phyloP scores from a whole-genome alignment of 2,329 filamentous ascomycete genomes.

The Coniochaeta pulveracea region DNA sequence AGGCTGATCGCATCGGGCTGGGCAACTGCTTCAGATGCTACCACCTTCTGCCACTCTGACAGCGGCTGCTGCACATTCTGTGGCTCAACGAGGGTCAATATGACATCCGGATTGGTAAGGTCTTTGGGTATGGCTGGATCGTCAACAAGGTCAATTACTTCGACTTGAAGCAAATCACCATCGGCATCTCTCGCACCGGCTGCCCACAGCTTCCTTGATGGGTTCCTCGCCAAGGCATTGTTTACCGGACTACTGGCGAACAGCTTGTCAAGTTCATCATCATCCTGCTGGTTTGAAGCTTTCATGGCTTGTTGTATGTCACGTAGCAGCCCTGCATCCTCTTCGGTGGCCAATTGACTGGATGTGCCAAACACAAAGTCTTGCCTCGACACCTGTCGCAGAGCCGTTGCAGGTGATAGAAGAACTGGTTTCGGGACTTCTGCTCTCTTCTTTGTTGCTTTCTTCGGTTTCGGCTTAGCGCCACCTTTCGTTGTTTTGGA shows the following conservation, averaged over 20 bases:
- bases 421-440: conserved; percentile 35
- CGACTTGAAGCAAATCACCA: conserved; percentile 51
- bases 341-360: conserved; percentile 66
- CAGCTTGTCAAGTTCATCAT: conserved; percentile 25
- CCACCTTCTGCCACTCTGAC: too few species aligned
- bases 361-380: conserved; percentile 79
- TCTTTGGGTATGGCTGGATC: conserved; percentile 21
- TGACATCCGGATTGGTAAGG: conserved; percentile 3
- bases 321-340: conserved; percentile 54
- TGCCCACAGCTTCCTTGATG: conserved; percentile 49
- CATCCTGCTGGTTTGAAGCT: conserved; percentile 37
- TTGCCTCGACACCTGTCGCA: conserved; percentile 54
- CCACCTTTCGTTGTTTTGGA: background rate
- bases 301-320: conserved; percentile 52
- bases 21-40: too few species aligned
- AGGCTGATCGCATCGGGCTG: background rate
- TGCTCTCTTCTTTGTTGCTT: conserved; percentile 23
- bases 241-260: conserved; percentile 19
- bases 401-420: conserved; percentile 57
- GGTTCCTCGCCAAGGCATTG: conserved; percentile 8
- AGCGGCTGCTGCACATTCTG: too few species aligned
- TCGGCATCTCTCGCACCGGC: conserved; percentile 56
- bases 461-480: conserved; percentile 11
- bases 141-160: conserved; percentile 47
- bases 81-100: conserved; percentile 2